phyloP scores from a whole-genome alignment of 331 rosid genomes.

The Cydonia oblonga region DNA sequence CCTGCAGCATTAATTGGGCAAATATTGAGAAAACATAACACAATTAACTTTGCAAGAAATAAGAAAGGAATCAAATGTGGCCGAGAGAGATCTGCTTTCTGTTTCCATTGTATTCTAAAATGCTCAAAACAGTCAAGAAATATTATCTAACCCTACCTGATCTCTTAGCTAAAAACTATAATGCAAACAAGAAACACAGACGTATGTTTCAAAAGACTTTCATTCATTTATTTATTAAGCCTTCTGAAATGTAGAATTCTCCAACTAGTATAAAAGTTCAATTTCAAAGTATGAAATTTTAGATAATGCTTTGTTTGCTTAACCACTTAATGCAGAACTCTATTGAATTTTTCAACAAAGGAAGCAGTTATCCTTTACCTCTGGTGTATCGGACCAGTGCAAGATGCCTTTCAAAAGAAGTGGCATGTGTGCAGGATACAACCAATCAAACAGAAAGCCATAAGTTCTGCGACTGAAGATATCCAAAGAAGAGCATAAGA shows the following conservation, averaged over 20 bases:
- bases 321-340: background rate
- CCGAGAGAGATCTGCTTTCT: background rate
- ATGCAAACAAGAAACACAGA: background rate
- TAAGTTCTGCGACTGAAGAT: constrained; percentile 80
- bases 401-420: constrained; percentile 84
- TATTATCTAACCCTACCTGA: background rate
- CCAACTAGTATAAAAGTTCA: background rate
- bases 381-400: constrained; percentile 94
- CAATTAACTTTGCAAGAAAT: background rate
- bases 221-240: background rate
- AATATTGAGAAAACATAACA: background rate
- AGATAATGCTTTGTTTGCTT: background rate
- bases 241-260: background rate
- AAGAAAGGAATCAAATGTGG: background rate
- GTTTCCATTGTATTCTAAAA: background rate
- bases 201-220: background rate
- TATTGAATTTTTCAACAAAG: background rate
- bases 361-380: constrained; percentile 41
- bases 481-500: constrained; percentile 14
- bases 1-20: constrained; percentile 37
- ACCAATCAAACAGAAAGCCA: constrained; percentile 95
- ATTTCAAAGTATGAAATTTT: background rate
- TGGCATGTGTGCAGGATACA: constrained; percentile 87
- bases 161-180: background rate
- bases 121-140: background rate